Evolutionary conservation across 805 yeast genomes (phyloP), one percentile per base, ranked within the genome.

Genomic region (Starmera caribaea): DNA sequence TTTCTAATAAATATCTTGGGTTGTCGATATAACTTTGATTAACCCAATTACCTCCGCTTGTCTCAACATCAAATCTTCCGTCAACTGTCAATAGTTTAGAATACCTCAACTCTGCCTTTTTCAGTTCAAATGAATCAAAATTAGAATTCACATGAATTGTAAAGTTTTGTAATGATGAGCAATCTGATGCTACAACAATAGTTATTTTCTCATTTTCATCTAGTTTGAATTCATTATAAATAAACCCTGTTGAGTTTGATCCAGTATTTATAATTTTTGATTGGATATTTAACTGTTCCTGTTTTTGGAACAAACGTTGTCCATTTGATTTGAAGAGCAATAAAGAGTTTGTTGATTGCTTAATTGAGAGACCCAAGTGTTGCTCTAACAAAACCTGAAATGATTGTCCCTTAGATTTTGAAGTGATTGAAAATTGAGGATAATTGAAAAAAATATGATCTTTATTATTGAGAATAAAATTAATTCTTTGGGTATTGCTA

Each of bases 31-130:
- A 80, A 1, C 69, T 55, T 7, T 69, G 59, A 17, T 60, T 42
- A 0, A 69, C 43, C 74, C 77, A 73, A 47, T 66, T 72, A 0
- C 87, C 86, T 3, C 84, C 85, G 35, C 68, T 55, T 13, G 54
- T 55, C 3, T 52, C 54, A 1, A 56, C 47, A 10, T 55, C 55
- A 85, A 85, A 80, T 21, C 51, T 50, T 15, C 67, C 79, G 1
- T 51, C 42, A 2, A 59, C 26, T 3, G 54, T 49, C 3, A 47
- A 40, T 1, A 42, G 35, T 17, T 49, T 37, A 4, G 54, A 38
- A 37, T 53, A 55, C 24, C 45, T 43, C n/a, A 48, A 47, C 8
- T 40, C 43, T 3, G 79, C 66, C 41, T 59, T 68, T 10, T 14
- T 10, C 1, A 70, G 35, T 1, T 21, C 30, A 7, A 51, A 16